Percentiles rank a stretch among this genome's conserved stretches.
Conservation (phyloP, 2,329 filamentous ascomycete genomes). For the Aspergillus viridinutans region DNA sequence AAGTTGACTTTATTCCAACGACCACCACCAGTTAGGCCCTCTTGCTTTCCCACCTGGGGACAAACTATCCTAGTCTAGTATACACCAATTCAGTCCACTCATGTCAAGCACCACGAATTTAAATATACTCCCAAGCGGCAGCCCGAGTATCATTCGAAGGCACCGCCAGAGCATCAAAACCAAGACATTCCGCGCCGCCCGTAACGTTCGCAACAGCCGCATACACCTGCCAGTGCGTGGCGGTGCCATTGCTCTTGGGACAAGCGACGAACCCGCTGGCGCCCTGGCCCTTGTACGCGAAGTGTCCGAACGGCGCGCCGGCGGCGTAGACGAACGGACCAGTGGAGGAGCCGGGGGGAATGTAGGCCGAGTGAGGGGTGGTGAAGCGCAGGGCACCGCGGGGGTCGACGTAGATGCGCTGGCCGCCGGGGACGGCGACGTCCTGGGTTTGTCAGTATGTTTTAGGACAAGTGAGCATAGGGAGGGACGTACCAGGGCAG, state of each 20-base stretch:
- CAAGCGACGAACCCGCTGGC: constrained; percentile 42
- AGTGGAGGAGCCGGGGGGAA: constrained; percentile 48
- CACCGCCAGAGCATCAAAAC: constrained; percentile 34
- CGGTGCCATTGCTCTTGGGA: constrained; percentile 34
- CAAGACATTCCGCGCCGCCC: constrained; percentile 26
- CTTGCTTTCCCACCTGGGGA: too few relatives aligned
- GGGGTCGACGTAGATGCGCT: constrained; percentile 54
- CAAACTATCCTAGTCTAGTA: background rate
- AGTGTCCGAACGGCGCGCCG: constrained; percentile 21
- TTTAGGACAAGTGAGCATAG: constrained; percentile 4
- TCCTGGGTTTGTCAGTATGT: constrained; percentile 30
- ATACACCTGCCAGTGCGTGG: background rate
- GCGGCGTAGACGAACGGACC: constrained; percentile 47
- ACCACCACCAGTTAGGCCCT: too few relatives aligned
- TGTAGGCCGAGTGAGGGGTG: constrained; percentile 50
- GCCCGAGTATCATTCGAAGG: constrained; percentile 6
- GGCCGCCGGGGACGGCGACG: constrained; percentile 58
- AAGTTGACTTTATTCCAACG: too few relatives aligned
- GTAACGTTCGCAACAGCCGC: constrained; percentile 33
- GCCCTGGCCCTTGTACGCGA: constrained; percentile 28
- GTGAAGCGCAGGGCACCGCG: constrained; percentile 55
- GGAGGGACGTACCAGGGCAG: constrained; percentile 25
- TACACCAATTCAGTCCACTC: background rate
- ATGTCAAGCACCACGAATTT: constrained; percentile 7
- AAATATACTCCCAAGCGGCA: constrained; percentile 40